Evolutionary conservation across 1,284 basidiomycete genomes (phyloP).

Genomic region (Microbotryomycetes sp.): DNA sequence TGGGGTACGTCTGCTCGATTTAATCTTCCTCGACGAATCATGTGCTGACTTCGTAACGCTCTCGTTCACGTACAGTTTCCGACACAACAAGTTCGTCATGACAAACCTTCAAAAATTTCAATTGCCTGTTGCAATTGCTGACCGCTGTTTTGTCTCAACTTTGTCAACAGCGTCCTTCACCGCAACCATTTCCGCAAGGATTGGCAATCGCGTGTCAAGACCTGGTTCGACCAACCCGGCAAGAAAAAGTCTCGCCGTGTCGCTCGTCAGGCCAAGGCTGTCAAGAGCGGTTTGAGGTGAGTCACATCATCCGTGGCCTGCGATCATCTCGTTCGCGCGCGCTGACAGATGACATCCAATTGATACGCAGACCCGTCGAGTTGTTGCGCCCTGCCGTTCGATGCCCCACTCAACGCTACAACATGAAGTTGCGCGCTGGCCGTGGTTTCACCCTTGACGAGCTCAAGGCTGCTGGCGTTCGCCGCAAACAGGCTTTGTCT

Average conservation of each 20-base stretch:
- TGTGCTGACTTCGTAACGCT: not conserved
- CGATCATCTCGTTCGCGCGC: no score
- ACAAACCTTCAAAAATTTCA: not conserved
- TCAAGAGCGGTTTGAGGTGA: constrained; percentile 71
- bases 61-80: not conserved
- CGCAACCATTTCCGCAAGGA: constrained; percentile 98
- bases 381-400: constrained; percentile 96
- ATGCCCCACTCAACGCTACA: constrained; percentile 95
- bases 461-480: constrained; percentile 93
- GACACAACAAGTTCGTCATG: not conserved
- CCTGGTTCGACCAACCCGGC: constrained; percentile 99
- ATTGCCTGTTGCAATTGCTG: not conserved
- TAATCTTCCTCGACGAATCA: no score
- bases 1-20: not conserved
- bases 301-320: not conserved
- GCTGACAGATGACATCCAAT: no score
- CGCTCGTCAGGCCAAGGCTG: constrained; percentile 87
- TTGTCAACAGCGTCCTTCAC: constrained; percentile 60
- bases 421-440: constrained; percentile 94
- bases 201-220: constrained; percentile 71
- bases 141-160: not conserved
- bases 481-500: constrained; percentile 86
- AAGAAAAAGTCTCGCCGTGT: constrained; percentile 93
- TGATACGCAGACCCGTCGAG: constrained; percentile 63
- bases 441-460: constrained; percentile 94